Evolutionary conservation across 1,284 basidiomycete species (phyloP), one percentile per base, ranked within the genome.

Genomic region (Ceratobasidium sp.): DNA sequence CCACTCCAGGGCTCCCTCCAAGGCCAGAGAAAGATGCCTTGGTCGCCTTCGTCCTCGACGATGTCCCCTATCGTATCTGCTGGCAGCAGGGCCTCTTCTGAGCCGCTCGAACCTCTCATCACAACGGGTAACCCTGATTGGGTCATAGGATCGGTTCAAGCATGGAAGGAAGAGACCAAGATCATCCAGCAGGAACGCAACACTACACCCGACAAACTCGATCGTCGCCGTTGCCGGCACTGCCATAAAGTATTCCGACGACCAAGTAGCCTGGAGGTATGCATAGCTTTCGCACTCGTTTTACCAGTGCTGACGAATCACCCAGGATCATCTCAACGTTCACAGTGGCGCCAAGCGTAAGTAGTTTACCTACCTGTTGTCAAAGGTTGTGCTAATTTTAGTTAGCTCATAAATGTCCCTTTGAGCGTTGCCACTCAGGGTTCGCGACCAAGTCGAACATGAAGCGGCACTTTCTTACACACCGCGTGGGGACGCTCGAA

Each of bases 371-470:
- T 16, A 5, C 27, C n/a, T 9, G 11, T 51, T 31, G 43, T 9
- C 4, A 24, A 27, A 22, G 46, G 24, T n/a, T 37, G 22, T 31
- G 24, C 29, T 72, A 29, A 61, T 39, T 22, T 11, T 61, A 24
- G 46, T 56, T 48, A 72, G 69, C 69, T 14, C 43, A 72, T 41
- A 49, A 34, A 13, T 73, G 69, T n/a, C 69, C 69, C 1, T 73
- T 39, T 34, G 46, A 62, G 14, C 43, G 59, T 4, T 73, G 69
- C 29, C 39, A 53, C 19, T 63, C 69, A 4, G 69, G 59, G 2
- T 73, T 73, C n/a, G 59, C 58, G 16, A 73, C 69, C 46, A 73
- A 73, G 22, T 73, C 69, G 6, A 73, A 73, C 48, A 73, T 73
- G 69, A 73, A 73, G 49, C 69, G 69, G 24, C 69, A 73, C 34